These are phyloP conservation scores for Polygonum aviculare DNA, from an alignment of 148 eudicot species.

Conservation along the genomic window DNA sequence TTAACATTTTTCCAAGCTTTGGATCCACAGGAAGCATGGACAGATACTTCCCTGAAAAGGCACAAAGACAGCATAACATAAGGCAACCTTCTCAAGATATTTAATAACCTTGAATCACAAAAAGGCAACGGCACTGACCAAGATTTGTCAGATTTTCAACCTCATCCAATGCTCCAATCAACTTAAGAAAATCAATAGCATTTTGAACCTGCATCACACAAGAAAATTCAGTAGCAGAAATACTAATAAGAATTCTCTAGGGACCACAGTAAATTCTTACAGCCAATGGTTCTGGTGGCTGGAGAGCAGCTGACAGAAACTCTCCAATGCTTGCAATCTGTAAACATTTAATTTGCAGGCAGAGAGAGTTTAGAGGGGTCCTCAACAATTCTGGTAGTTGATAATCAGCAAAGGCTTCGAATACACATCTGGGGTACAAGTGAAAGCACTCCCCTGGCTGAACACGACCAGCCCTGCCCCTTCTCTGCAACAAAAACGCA, in stretches of 20 bases:
- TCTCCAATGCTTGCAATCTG: conserved; percentile 91
- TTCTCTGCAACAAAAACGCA: conserved; percentile 47
- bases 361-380: conserved; percentile 93
- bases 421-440: conserved; percentile 92
- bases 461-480: conserved; percentile 99
- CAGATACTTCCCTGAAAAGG: conserved; percentile 48
- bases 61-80: conserved; percentile 12
- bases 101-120: conserved; percentile 3
- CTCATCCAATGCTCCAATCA: conserved; percentile 86
- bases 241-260: not conserved
- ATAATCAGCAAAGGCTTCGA: conserved; percentile 82
- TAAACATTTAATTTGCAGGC: conserved; percentile 93
- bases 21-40: conserved; percentile 21
- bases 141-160: conserved; percentile 81
- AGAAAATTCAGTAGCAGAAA: not conserved
- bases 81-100: conserved; percentile 14
- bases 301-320: conserved; percentile 83
- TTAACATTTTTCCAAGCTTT: conserved; percentile 39
- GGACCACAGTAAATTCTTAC: conserved; percentile 27
- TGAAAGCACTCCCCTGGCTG: conserved; percentile 96
- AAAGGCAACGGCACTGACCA: conserved; percentile 40
- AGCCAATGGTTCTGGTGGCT: conserved; percentile 80
- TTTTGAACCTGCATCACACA: conserved; percentile 71
- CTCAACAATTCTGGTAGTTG: conserved; percentile 94
- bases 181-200: conserved; percentile 85